These are phyloP conservation scores for Penicillium polonicum DNA, from an alignment of 2,329 filamentous ascomycete species.

Conservation along the genomic window DNA sequence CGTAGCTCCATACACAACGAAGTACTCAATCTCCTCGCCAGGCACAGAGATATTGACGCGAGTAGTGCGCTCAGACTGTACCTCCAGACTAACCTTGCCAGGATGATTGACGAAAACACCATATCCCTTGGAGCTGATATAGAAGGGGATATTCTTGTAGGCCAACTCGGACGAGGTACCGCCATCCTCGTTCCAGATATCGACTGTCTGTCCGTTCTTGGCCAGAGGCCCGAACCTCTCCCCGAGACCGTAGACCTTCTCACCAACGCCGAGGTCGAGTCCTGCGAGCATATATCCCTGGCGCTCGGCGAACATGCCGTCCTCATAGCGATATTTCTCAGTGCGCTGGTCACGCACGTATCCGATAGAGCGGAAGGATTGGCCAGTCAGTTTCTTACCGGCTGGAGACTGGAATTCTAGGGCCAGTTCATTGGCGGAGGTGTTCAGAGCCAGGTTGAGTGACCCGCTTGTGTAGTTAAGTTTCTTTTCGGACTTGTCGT, in stretches of 20 bases:
- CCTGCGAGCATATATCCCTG: slow-evolving; percentile 42
- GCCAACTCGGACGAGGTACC: slow-evolving; percentile 42
- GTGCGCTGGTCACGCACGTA: slow-evolving; percentile 38
- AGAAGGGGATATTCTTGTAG: slow-evolving; percentile 46
- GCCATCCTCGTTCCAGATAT: slow-evolving; percentile 62
- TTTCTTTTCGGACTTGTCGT: slow-evolving; percentile 23
- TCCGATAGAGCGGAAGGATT: slow-evolving; percentile 43
- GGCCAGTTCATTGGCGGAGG: slow-evolving; percentile 35
- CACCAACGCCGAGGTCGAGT: slow-evolving; percentile 49
- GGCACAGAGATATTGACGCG: slow-evolving; percentile 68
- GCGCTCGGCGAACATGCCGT: slow-evolving; percentile 40
- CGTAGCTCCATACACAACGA: slow-evolving; percentile 68
- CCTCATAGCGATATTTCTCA: slow-evolving; percentile 31
- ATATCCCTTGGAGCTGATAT: slow-evolving; percentile 63
- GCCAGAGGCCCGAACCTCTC: slow-evolving; percentile 76
- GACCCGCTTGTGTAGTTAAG: slow-evolving; percentile 36
- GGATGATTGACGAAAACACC: slow-evolving; percentile 73
- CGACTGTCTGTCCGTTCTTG: slow-evolving; percentile 69
- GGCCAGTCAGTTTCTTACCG: slow-evolving; percentile 36
- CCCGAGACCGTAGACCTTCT: slow-evolving; percentile 71
- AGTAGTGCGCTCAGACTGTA: slow-evolving; percentile 71
- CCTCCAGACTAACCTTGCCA: slow-evolving; percentile 68
- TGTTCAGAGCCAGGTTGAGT: slow-evolving; percentile 35
- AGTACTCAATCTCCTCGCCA: slow-evolving; percentile 70
- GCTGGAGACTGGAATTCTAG: slow-evolving; percentile 28